phyloP scores from a whole-genome alignment of 495 filamentous ascomycete species.

The Diplogelasinospora grovesii region DNA sequence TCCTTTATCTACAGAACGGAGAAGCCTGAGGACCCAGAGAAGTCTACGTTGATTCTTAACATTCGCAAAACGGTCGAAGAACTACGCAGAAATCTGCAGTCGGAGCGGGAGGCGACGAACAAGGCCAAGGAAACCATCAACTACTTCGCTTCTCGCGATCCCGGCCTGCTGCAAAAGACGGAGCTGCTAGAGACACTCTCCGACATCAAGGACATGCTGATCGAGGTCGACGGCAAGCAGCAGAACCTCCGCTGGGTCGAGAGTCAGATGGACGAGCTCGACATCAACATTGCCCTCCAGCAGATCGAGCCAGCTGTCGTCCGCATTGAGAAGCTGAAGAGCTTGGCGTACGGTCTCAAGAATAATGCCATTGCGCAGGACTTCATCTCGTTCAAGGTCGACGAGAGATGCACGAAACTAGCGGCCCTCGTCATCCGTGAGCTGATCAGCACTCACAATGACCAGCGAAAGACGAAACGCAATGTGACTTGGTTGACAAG shows the following conservation, averaged over 20 bases:
- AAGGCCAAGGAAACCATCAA: constrained; percentile 75
- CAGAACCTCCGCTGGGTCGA: constrained; percentile 95
- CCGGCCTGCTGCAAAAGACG: constrained; percentile 64
- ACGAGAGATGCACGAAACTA: constrained; percentile 75
- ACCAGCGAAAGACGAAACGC: constrained; percentile 57
- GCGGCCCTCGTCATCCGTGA: constrained; percentile 67
- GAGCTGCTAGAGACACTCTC: constrained; percentile 61
- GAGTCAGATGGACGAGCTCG: constrained; percentile 88
- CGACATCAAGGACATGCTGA: constrained; percentile 69
- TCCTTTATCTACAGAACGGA: constrained; percentile 89
- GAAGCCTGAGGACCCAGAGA: constrained; percentile 65
- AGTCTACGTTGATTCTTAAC: constrained; percentile 69
- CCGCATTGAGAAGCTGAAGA: constrained; percentile 74
- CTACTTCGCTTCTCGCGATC: constrained; percentile 67
- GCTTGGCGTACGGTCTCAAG: constrained; percentile 69
- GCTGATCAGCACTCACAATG: constrained; percentile 65
- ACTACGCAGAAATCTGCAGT: constrained; percentile 69
- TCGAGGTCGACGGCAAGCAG: constrained; percentile 94
- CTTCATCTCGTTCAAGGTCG: constrained; percentile 80
- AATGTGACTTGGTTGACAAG: constrained; percentile 78
- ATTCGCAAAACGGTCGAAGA: constrained; percentile 92
- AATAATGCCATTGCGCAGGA: constrained; percentile 80
- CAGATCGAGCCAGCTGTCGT: constrained; percentile 77
- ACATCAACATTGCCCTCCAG: constrained; percentile 91
- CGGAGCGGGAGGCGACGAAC: constrained; percentile 73